Base-by-base conservation (phyloP, 1,284 basidiomycete genomes). In the Sutorius eximius region DNA sequence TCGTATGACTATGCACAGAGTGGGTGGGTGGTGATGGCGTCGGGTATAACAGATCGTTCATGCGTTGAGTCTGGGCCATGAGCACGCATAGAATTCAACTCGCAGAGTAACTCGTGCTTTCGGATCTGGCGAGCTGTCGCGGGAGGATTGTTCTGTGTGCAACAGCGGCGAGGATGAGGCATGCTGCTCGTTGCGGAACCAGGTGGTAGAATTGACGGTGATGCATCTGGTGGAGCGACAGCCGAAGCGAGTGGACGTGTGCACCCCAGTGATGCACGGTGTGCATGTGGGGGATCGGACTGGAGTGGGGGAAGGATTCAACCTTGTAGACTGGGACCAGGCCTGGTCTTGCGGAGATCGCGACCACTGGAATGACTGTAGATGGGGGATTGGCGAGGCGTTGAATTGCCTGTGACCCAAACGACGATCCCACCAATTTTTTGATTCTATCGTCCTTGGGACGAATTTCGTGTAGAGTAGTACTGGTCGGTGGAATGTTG, bases 281-380 rank as follows among this genome's bases (percentile, higher is more conserved):
- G 70, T 51, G 65, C 55, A 20, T 52, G 43, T 41, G 47, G 60
- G 68, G 49, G 45, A 58, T 67, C 12, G 54, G 55, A 24, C 43
- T n/a, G 54, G 48, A 67, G 70, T 51, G 69, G 70, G 68, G 68
- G 59, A 70, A 71, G 64, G 49, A 41, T 18, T 8, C 38, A 42
- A 44, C 56, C 67, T 72, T 73, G 63, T 61, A 73, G 59, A 70
- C 69, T 60, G 59, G 65, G 27, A 29, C 15, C 32, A 50, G 59
- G 65, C 53, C 42, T 32, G 53, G 59, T 57, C 47, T 51, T 57
- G 56, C 53, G 63, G 53, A 52, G 57, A 47, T 56, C 44, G 51
- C 24, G 58, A 36, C 53, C 57, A 16, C 66, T 69, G 57, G 62
- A 53, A 66, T 55, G 54, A 42, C 64, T 64, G 54, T 15, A 18